Conservation (phyloP, 148 eudicot genomes). For the Rhododendron ovatum region DNA sequence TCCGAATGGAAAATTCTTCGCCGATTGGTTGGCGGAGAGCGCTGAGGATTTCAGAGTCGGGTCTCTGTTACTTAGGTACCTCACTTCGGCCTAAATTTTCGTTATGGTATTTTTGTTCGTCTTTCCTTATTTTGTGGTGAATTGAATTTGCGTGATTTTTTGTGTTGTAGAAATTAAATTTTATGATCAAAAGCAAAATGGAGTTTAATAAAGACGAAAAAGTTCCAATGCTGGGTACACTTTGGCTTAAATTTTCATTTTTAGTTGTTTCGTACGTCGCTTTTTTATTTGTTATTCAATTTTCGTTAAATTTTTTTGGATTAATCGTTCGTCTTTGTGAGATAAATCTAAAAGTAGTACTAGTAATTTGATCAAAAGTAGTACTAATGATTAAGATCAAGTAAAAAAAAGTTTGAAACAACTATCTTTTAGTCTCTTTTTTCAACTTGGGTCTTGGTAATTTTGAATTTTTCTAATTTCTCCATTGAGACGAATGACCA, state of each 20-base stretch:
- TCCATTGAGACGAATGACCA: not conserved
- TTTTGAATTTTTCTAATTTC: not conserved
- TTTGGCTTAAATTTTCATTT: not conserved
- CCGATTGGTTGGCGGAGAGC: slow-evolving; percentile 77
- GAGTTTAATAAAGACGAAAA: not conserved
- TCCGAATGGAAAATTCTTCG: slow-evolving; percentile 51
- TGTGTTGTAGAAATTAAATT: not conserved
- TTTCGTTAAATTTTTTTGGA: not conserved
- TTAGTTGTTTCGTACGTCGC: not conserved
- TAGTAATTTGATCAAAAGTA: too few species aligned
- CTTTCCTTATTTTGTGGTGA: not conserved
- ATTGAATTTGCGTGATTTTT: not conserved
- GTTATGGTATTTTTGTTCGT: not conserved
- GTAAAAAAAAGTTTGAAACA: not conserved
- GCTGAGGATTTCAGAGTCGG: slow-evolving; percentile 90
- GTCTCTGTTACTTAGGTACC: slow-evolving; percentile 36
- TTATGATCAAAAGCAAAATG: not conserved
- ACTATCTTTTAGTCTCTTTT: not conserved
- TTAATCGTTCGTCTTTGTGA: too few species aligned
- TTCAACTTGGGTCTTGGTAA: not conserved
- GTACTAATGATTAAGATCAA: not conserved
- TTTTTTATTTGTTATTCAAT: too few species aligned
- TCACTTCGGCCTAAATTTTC: not conserved
- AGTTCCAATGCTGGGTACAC: not conserved
- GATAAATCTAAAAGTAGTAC: not conserved